These are phyloP conservation scores for Gigaspora rosea DNA, from an alignment of 192 early-diverging fungal genomes.

Conservation along the genomic window DNA sequence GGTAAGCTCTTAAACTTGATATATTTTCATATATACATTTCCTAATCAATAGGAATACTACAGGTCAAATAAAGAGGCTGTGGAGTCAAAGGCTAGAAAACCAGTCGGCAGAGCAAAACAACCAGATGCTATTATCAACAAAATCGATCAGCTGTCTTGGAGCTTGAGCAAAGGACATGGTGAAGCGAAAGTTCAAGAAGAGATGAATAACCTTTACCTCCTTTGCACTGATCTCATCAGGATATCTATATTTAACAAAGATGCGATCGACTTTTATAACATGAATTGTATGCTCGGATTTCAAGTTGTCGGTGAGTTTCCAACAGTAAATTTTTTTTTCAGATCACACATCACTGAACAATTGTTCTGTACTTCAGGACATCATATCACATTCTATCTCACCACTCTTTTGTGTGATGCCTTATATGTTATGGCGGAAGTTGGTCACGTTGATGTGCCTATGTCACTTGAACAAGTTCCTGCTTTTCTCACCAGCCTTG, in stretches of 20 bases:
- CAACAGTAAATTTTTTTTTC: conserved; percentile 7
- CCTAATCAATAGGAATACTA: no score
- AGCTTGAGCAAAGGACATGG: not conserved
- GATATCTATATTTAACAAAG: no score
- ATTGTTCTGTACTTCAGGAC: not conserved
- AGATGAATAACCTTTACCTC: not conserved
- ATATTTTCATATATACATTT: no score
- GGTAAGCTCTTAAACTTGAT: no score
- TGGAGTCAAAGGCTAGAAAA: no score
- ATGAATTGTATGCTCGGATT: conserved; percentile 23
- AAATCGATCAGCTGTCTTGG: no score
- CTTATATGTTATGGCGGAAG: conserved; percentile 9
- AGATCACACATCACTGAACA: conserved; percentile 1
- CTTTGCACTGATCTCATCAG: no score
- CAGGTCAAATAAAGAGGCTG: no score
- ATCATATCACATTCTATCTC: conserved; percentile 20
- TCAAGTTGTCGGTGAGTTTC: conserved; percentile 13
- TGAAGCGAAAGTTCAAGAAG: conserved; percentile 32
- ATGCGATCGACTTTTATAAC: not conserved
- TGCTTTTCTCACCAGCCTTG: conserved; percentile 14
- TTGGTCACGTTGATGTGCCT: conserved; percentile 1
- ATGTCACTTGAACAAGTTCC: conserved; percentile 25
- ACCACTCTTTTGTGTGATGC: conserved; percentile 2
- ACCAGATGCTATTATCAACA: no score
- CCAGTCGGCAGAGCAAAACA: no score